phyloP scores from a whole-genome alignment of 768 basidiomycete species.

The Collybia sordida region DNA sequence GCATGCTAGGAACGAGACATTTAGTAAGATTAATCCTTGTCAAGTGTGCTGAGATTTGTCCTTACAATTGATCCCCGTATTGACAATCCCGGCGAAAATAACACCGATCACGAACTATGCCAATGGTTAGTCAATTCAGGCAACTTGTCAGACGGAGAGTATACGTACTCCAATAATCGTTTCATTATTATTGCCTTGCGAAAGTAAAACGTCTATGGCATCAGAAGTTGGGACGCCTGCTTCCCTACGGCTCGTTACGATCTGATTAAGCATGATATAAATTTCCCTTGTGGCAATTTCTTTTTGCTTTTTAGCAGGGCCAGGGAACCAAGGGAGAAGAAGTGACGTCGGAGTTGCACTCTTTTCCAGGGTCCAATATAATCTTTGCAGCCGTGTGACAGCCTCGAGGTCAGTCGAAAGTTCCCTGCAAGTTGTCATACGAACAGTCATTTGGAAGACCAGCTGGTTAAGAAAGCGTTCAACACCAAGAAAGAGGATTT shows the following conservation, averaged over 20 bases:
- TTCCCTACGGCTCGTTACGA: conserved; percentile 25
- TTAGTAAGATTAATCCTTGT: neutral
- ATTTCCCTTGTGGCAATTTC: conserved; percentile 28
- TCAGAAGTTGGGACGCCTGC: conserved; percentile 24
- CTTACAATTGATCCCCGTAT: conserved; percentile 15
- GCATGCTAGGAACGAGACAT: conserved; percentile 24
- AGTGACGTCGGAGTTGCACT: conserved; percentile 30
- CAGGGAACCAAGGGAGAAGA: conserved; percentile 34
- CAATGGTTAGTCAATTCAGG: neutral
- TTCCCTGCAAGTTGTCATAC: conserved; percentile 28
- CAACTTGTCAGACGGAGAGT: neutral
- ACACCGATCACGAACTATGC: conserved; percentile 31
- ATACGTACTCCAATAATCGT: conserved; percentile 22
- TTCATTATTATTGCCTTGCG: conserved; percentile 24
- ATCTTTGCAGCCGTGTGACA: conserved; percentile 15
- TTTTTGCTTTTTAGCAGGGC: conserved; percentile 25
- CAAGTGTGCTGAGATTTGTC: neutral
- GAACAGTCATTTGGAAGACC: conserved; percentile 28
- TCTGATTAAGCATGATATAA: conserved; percentile 21
- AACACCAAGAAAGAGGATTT: neutral
- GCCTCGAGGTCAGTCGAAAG: conserved; percentile 18
- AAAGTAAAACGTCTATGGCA: conserved; percentile 33
- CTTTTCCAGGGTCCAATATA: conserved; percentile 26
- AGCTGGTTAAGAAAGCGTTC: conserved; percentile 13
- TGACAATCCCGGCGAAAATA: conserved; percentile 35